phyloP scores from a whole-genome alignment of 2,329 filamentous ascomycete genomes.

The Talaromyces rugulosus region DNA sequence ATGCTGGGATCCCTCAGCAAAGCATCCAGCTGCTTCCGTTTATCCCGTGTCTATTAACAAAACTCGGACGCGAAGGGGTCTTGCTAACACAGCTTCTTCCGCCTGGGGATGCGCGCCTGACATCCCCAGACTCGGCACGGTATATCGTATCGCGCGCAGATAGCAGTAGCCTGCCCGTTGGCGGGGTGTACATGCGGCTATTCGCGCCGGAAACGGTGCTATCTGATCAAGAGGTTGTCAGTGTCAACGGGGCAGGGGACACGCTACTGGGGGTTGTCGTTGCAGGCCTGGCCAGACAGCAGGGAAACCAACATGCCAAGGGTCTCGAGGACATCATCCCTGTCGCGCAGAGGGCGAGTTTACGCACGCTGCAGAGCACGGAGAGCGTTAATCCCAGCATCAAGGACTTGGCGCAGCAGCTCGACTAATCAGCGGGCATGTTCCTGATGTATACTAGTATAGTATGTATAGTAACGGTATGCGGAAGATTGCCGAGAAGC shows the following conservation, averaged over 20 bases:
- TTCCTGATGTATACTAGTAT: not conserved
- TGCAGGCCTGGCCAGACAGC: conserved; percentile 64
- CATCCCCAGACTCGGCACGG: conserved; percentile 56
- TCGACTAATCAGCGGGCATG: not conserved
- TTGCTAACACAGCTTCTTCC: conserved; percentile 68
- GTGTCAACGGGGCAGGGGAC: conserved; percentile 92
- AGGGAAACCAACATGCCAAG: conserved; percentile 35
- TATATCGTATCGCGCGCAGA: conserved; percentile 67
- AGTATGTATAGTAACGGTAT: not conserved
- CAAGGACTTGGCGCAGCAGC: conserved; percentile 3
- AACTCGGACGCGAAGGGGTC: conserved; percentile 72
- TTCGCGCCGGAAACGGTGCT: conserved; percentile 66
- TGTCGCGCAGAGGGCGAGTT: conserved; percentile 76
- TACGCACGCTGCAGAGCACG: conserved; percentile 69
- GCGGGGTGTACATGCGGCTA: conserved; percentile 79
- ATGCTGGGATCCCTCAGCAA: conserved; percentile 78
- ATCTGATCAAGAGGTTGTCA: conserved; percentile 62
- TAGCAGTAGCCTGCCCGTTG: conserved; percentile 51
- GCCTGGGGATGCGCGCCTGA: conserved; percentile 64
- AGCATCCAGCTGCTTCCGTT: conserved; percentile 81
- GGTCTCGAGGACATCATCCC: conserved; percentile 62
- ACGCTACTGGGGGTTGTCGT: conserved; percentile 83
- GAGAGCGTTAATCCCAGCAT: conserved; percentile 59
- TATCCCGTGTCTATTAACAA: conserved; percentile 78
- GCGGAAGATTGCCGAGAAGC: not conserved